phyloP scores from a whole-genome alignment of 495 filamentous ascomycete genomes.

The Penicillium maclennaniae region DNA sequence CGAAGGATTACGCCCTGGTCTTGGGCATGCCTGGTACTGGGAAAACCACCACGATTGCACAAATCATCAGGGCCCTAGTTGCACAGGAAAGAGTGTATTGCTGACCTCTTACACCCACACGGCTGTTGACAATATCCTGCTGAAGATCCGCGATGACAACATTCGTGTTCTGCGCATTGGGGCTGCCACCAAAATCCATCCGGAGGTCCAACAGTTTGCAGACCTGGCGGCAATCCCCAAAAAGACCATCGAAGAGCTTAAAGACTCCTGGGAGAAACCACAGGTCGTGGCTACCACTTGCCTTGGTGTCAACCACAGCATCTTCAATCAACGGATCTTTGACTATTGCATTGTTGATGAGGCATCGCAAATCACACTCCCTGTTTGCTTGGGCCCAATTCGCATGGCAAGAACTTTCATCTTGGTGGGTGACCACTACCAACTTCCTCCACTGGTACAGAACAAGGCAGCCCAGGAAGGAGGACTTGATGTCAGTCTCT shows the following conservation, averaged over 20 bases:
- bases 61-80: slow-evolving; percentile 90
- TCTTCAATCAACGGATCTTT: slow-evolving; percentile 86
- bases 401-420: slow-evolving; percentile 91
- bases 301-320: slow-evolving; percentile 78
- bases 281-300: slow-evolving; percentile 94
- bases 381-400: slow-evolving; percentile 89
- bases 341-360: slow-evolving; percentile 99
- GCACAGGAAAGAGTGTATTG: slow-evolving; percentile 84
- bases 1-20: slow-evolving; percentile 88
- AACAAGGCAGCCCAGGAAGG: slow-evolving; percentile 82
- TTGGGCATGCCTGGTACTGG: slow-evolving; percentile 97
- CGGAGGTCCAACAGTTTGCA: slow-evolving; percentile 79
- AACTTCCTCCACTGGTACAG: slow-evolving; percentile 90
- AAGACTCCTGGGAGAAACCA: slow-evolving; percentile 72
- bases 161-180: slow-evolving; percentile 83
- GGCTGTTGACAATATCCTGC: slow-evolving; percentile 93
- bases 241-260: slow-evolving; percentile 75
- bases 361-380: slow-evolving; percentile 94
- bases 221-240: slow-evolving; percentile 68
- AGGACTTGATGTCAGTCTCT: slow-evolving; percentile 87
- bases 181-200: slow-evolving; percentile 75
- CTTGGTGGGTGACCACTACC: slow-evolving; percentile 93
- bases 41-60: slow-evolving; percentile 95
- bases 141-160: slow-evolving; percentile 78
- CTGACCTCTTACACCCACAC: slow-evolving; percentile 95